These are phyloP conservation scores for Taphrina populina DNA, from an alignment of 1,139 yeast species.

Conservation along the genomic window DNA sequence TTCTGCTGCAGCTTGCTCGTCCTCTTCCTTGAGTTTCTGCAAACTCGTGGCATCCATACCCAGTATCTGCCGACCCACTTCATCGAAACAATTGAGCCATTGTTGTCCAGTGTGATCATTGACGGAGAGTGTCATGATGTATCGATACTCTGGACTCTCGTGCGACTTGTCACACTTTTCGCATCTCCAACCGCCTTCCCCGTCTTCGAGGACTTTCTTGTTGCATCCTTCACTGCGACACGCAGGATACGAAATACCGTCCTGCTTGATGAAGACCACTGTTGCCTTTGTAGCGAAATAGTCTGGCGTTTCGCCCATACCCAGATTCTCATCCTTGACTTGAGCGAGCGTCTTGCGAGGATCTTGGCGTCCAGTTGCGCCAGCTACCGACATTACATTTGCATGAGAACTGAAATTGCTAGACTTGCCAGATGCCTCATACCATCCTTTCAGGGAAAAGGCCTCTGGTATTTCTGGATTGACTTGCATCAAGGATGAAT, in stretches of 20 bases:
- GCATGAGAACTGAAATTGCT: slow-evolving; percentile 37
- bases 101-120: slow-evolving; percentile 79
- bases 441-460: slow-evolving; percentile 90
- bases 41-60: slow-evolving; percentile 72
- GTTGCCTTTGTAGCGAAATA: slow-evolving; percentile 74
- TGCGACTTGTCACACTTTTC: slow-evolving; percentile 79
- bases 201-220: slow-evolving; percentile 67
- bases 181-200: slow-evolving; percentile 81
- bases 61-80: slow-evolving; percentile 67
- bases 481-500: slow-evolving; percentile 68
- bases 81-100: slow-evolving; percentile 87
- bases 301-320: slow-evolving; percentile 70
- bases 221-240: slow-evolving; percentile 71
- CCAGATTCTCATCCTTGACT: slow-evolving; percentile 68
- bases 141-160: slow-evolving; percentile 72
- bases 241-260: slow-evolving; percentile 86
- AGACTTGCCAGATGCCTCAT: slow-evolving; percentile 68
- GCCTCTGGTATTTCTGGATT: slow-evolving; percentile 92
- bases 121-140: slow-evolving; percentile 67
- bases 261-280: slow-evolving; percentile 67
- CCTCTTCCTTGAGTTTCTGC: slow-evolving; percentile 43
- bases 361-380: slow-evolving; percentile 44
- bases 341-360: slow-evolving; percentile 58
- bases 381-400: slow-evolving; percentile 38
- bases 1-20: slow-evolving; percentile 53